phyloP scores from a whole-genome alignment of 2,329 filamentous ascomycete species.

The Xylaria digitata region DNA sequence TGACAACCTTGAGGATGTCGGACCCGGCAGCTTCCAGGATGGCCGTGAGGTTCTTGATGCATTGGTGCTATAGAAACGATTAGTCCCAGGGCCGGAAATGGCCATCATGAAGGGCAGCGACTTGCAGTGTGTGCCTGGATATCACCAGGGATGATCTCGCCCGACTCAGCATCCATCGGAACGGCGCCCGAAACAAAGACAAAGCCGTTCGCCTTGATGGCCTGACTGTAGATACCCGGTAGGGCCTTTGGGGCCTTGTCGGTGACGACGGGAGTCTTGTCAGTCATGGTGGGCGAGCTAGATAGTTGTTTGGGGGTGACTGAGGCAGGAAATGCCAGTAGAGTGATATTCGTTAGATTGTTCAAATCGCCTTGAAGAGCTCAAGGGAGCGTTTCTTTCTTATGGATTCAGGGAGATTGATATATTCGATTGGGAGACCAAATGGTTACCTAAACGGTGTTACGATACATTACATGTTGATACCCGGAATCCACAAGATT shows the following conservation, averaged over 20 bases:
- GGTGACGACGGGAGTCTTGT: conserved; percentile 54
- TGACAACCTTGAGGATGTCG: conserved; percentile 73
- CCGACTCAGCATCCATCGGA: conserved; percentile 68
- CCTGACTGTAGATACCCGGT: conserved; percentile 59
- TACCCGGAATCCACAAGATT: no score
- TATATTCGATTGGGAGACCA: not conserved
- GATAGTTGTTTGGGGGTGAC: conserved; percentile 1
- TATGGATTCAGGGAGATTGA: not conserved
- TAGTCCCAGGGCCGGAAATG: conserved; percentile 1
- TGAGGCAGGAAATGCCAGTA: conserved; percentile 19
- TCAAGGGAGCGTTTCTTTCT: not conserved
- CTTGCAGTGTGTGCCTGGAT: conserved; percentile 72
- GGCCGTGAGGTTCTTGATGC: conserved; percentile 76
- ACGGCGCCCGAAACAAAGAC: conserved; percentile 80
- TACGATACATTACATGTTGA: not conserved
- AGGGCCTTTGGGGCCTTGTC: conserved; percentile 57
- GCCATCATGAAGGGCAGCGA: not conserved
- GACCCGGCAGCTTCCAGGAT: conserved; percentile 77
- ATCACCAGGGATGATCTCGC: conserved; percentile 70
- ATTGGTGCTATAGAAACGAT: conserved; percentile 59
- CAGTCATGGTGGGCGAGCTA: conserved; percentile 44
- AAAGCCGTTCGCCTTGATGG: conserved; percentile 74
- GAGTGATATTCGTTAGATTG: not conserved
- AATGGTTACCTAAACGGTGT: not conserved
- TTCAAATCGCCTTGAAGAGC: not conserved